Percentiles rank a stretch among this genome's conserved stretches.
These are phyloP conservation scores for Lophiotrema nucula DNA, from an alignment of 495 filamentous ascomycete species.

Conservation along the genomic window DNA sequence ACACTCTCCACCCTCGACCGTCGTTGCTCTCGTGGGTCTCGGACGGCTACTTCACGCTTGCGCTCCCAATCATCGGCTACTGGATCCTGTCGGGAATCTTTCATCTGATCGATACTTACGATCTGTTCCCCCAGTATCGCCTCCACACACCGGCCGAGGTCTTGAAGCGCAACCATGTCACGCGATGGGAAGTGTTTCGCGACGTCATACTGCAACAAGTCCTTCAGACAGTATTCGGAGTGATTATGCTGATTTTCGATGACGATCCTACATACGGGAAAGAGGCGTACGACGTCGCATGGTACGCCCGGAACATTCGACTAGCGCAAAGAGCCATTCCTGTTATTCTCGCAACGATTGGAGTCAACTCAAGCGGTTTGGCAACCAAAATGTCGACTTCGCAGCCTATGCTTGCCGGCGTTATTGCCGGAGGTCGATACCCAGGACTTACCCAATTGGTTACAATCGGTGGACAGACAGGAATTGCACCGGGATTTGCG, in stretches of 20 bases:
- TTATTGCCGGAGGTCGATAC: constrained; percentile 71
- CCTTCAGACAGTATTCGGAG: constrained; percentile 71
- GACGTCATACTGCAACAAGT: constrained; percentile 87
- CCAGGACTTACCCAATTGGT: constrained; percentile 49
- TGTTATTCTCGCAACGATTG: constrained; percentile 46
- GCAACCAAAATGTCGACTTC: constrained; percentile 43
- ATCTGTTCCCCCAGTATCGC: constrained; percentile 82
- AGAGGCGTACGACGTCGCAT: constrained; percentile 78
- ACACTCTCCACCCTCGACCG: constrained; percentile 63
- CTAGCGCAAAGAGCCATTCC: constrained; percentile 69
- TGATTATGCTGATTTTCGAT: constrained; percentile 63
- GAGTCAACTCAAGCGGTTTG: constrained; percentile 43
- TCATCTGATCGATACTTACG: constrained; percentile 76
- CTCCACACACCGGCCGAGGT: constrained; percentile 91
- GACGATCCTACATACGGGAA: constrained; percentile 62
- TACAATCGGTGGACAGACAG: constrained; percentile 27
- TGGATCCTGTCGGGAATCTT: constrained; percentile 86
- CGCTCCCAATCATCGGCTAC: constrained; percentile 80
- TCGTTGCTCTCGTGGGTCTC: constrained; percentile 74
- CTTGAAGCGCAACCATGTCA: constrained; percentile 78
- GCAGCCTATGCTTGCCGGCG: constrained; percentile 65
- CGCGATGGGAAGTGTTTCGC: constrained; percentile 74
- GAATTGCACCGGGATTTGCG: constrained; percentile 48
- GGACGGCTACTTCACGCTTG: constrained; percentile 71
- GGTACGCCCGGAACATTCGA: constrained; percentile 75